Conservation (phyloP, 2,329 filamentous ascomycete genomes). For the Neofusicoccum sp. region DNA sequence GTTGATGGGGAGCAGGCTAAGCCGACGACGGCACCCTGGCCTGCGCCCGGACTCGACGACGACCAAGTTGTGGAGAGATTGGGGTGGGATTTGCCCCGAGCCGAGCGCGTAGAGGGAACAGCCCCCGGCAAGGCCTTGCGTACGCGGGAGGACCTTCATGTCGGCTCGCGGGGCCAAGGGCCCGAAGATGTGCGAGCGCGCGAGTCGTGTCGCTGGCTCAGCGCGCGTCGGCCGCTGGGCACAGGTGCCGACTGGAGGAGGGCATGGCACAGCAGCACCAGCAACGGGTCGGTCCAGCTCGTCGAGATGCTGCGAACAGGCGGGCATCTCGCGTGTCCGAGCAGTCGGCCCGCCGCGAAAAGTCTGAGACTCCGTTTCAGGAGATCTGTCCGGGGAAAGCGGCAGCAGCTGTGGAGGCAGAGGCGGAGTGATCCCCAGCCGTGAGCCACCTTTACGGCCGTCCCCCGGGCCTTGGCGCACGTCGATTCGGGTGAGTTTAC, state of each 20-base stretch:
- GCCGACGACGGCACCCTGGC: slow-evolving; percentile 11
- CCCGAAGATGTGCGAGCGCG: no score
- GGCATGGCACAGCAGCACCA: neutral
- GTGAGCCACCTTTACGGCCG: neutral
- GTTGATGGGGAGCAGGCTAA: neutral
- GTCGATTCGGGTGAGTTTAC: neutral
- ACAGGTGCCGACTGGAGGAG: no score
- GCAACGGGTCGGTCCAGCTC: neutral
- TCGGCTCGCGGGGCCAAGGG: no score
- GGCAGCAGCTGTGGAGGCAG: neutral
- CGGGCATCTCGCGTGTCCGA: neutral
- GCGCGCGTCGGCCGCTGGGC: no score
- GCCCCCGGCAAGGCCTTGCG: neutral
- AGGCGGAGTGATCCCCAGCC: slow-evolving; percentile 14
- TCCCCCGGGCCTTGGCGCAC: slow-evolving; percentile 5
- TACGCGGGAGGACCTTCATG: neutral
- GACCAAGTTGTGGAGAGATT: slow-evolving; percentile 3
- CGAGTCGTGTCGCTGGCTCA: no score
- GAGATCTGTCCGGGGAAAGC: slow-evolving; percentile 17
- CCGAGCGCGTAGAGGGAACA: neutral
- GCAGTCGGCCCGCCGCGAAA: neutral
- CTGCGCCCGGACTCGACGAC: slow-evolving; percentile 11
- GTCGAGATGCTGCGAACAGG: neutral
- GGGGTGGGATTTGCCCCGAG: neutral
- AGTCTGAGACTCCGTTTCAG: slow-evolving; percentile 2